Evolutionary conservation across 768 basidiomycete genomes (phyloP).

Genomic region (Crassisporium funariophilum): DNA sequence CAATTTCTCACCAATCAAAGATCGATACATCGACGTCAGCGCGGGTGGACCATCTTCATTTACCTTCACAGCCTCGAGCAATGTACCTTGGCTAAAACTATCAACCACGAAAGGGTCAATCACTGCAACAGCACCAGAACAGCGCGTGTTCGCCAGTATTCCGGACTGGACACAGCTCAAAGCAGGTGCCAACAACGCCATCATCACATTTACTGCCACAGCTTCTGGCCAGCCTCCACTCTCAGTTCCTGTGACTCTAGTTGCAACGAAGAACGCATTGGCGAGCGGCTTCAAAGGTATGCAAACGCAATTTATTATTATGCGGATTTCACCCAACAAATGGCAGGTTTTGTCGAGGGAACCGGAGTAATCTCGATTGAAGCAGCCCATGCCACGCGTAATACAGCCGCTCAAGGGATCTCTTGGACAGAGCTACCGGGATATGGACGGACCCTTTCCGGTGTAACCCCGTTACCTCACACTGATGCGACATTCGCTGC

Average conservation of each 20-base stretch:
- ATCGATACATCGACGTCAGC: constrained; percentile 62
- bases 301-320: constrained; percentile 6
- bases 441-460: constrained; percentile 61
- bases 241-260: constrained; percentile 33
- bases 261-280: constrained; percentile 39
- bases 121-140: constrained; percentile 47
- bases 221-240: constrained; percentile 39
- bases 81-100: constrained; percentile 56
- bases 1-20: constrained; percentile 53
- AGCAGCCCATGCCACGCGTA: constrained; percentile 58
- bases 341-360: constrained; percentile 61
- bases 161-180: constrained; percentile 56
- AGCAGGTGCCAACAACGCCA: constrained; percentile 37
- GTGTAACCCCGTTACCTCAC: constrained; percentile 60
- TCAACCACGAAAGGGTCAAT: constrained; percentile 51
- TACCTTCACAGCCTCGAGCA: constrained; percentile 51
- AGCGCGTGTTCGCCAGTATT: constrained; percentile 55
- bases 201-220: constrained; percentile 49
- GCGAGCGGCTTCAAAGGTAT: constrained; percentile 52
- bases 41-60: constrained; percentile 62
- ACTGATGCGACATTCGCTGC: constrained; percentile 56
- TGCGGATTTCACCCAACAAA: neutral
- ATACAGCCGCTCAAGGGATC: constrained; percentile 49
- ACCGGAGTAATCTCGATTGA: constrained; percentile 67
- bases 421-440: constrained; percentile 62